A percentile compares a stretch with the other conserved stretches of the same genome.
These are phyloP conservation scores for Cercospora berteroae DNA, from an alignment of 2,329 filamentous ascomycete species.

Conservation along the genomic window DNA sequence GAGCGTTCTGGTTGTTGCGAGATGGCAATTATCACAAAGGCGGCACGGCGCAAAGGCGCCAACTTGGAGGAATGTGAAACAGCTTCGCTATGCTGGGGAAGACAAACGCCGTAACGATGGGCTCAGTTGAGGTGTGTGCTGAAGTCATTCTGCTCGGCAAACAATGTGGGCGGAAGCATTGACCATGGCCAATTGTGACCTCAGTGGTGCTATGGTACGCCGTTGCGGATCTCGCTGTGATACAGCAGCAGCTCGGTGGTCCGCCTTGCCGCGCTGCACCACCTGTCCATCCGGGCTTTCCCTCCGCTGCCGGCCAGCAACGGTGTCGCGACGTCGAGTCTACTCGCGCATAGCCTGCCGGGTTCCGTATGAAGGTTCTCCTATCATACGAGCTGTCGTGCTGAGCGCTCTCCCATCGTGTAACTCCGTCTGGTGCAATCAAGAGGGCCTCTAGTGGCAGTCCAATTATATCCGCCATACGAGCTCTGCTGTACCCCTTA, in stretches of 20 bases:
- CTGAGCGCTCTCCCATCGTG: not conserved
- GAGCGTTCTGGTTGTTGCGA: not conserved
- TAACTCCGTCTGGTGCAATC: not conserved
- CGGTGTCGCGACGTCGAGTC: not conserved
- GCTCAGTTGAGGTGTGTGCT: not conserved
- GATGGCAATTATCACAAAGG: not conserved
- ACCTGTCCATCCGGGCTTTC: not conserved
- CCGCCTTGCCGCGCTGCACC: not conserved
- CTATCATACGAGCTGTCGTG: not conserved
- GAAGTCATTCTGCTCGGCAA: not conserved
- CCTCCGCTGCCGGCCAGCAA: not conserved
- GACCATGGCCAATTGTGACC: not conserved
- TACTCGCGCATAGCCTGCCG: not conserved
- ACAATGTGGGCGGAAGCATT: not conserved
- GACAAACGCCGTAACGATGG: not conserved
- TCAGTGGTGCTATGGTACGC: not conserved
- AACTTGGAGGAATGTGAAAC: not conserved
- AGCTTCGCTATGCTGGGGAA: not conserved
- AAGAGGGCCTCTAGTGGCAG: not conserved
- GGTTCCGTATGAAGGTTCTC: not conserved
- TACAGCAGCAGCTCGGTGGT: not conserved
- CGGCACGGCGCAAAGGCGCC: constrained; percentile 6
- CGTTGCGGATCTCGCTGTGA: not conserved
- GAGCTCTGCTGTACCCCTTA: not conserved
- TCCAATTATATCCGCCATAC: not conserved